Percentiles rank a stretch among this genome's conserved stretches.
Conservation (phyloP, 108 stramenopile species). For the Parietichytrium sp. region DNA sequence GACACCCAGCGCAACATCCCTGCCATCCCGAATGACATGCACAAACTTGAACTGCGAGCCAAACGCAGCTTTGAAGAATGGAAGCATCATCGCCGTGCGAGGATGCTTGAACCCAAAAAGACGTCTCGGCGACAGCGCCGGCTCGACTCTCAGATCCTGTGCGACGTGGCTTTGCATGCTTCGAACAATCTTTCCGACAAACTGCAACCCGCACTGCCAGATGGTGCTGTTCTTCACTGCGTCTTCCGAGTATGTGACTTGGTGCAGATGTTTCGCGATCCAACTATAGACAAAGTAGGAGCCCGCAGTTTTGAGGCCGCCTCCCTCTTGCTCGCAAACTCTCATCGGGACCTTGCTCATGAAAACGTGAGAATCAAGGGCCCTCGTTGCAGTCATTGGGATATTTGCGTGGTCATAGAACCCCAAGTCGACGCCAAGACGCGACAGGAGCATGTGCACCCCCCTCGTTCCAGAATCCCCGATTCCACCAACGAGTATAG, state of each 20-base stretch:
- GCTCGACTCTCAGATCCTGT: not conserved
- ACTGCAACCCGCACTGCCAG: not conserved
- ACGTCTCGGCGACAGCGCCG: too few relatives aligned
- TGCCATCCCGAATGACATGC: not conserved
- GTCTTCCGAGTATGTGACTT: not conserved
- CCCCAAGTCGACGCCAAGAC: constrained; percentile 8
- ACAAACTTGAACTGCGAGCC: not conserved
- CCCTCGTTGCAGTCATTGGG: not conserved
- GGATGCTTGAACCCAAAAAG: constrained; percentile 40
- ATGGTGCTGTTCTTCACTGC: not conserved
- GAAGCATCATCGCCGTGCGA: not conserved
- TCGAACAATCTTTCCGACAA: not conserved
- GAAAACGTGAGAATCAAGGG: not conserved
- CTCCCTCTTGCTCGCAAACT: not conserved
- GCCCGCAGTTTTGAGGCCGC: not conserved
- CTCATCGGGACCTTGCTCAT: not conserved
- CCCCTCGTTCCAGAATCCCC: constrained; percentile 5
- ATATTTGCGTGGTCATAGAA: not conserved
- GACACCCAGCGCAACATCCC: constrained; percentile 15
- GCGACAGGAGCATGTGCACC: not conserved
- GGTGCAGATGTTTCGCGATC: too few relatives aligned
- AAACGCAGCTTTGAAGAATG: not conserved
- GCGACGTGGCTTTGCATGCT: too few relatives aligned
- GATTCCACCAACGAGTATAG: constrained; percentile 6
- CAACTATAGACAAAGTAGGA: too few relatives aligned